Evolutionary conservation across 352 stramenopile genomes (phyloP), one percentile per base, ranked within the genome.

Genomic region (Elongisporangium prolatum): DNA sequence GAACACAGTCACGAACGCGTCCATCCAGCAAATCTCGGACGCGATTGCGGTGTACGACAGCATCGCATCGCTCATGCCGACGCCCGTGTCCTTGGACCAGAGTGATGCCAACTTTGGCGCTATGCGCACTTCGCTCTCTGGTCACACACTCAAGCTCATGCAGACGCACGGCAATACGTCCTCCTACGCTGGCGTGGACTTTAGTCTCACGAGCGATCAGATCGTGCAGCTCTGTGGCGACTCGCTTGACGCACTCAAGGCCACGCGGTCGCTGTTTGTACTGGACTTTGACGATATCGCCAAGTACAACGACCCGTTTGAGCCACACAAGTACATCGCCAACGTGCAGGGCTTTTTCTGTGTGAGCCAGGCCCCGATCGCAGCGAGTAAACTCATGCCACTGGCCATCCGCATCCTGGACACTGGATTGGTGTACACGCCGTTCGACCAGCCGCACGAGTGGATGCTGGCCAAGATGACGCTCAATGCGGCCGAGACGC

Each of bases 381-480:
- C 28, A 38, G 4, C 8, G 28, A 13, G 34, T 21, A 28, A 56
- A 8, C 22, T 75, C 21, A 38, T 75, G 58, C 70, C 70, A 4
- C 40, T 78, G 47, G 67, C 65, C 2, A 78, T 77, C 58, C 48
- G 60, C 47, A 67, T 64, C 21, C 55, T 72, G 17, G 65, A 72
- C 48, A 69, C 66, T 18, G 53, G 56, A 22, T 56, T 74, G 47
- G 65, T 62, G 17, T 71, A 67, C 60, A 70, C 65, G 14, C 68
- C 63, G 50, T 25, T 60, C 40, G 66, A 72, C 63, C 63, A 57
- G 14, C 38, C 50, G 5, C 59, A 55, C 3, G 65, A 77, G 49
- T 77, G 69, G 69, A 63, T 61, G 44, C 52, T 77, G 34, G 69
- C 69, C 55, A 77, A 74, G 64, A 74, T 77, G 69, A 64, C 70